Evolutionary conservation across 768 basidiomycete species (phyloP), one percentile per base, ranked within the genome.

Genomic region (Suillus subalutaceus): DNA sequence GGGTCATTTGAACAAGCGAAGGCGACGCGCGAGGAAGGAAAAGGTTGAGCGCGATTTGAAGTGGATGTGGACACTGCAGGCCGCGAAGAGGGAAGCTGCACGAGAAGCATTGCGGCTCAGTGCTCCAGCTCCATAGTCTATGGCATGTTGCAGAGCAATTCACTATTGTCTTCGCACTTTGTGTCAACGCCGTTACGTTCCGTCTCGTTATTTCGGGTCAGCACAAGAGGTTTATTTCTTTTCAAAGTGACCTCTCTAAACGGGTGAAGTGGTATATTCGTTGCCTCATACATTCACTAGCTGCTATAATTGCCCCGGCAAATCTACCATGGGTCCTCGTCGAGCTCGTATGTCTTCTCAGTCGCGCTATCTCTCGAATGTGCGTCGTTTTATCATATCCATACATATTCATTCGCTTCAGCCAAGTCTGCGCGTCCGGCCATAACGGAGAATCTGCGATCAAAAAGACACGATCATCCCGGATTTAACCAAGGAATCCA

Each of bases 381-480:
- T 94, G 26, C 85, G 89, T 60, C 84, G 90, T 68, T 48, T n/a
- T n/a, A 48, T 48, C 46, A n/a, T 3, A 10, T 70, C 79, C 84
- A 63, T 86, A 88, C 40, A 92, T 94, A 71, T 87, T 93, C 71
- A 92, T 94, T 79, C 91, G 93, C 72, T 93, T 94, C 82, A 91
- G 89, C 72, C 91, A 93, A 80, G 92, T 92, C 64, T 92, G n/a
- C 10, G 1, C 12, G n/a, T 23, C n/a, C 48, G 6, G n/a, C 73
- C 84, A 88, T 73, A 88, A 91, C 69, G 90, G 48, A 13, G n/a
- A 23, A 23, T 26, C 48, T 26, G 82, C 9, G 78, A 84, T 70
- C 89, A 87, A 72, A 93, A 93, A 93, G 86, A 88, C 76, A 15
- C 23, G 3, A 23, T 48, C 12, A 13, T 48, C 20, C 20, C n/a